Evolutionary conservation across 495 filamentous ascomycete genomes (phyloP).

Genomic region (Podospora appendiculata): DNA sequence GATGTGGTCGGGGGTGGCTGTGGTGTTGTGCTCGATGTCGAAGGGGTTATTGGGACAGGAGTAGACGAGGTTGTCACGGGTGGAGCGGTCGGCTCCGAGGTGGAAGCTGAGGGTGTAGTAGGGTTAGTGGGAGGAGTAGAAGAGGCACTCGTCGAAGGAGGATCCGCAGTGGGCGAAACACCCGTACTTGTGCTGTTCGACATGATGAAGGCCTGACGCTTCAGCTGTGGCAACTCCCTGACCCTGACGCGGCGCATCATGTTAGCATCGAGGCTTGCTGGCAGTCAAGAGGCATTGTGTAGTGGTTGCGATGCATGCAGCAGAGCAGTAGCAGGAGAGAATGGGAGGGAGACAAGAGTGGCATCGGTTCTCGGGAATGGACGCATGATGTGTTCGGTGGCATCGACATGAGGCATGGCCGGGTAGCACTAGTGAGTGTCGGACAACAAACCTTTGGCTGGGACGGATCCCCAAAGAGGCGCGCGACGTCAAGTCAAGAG

Average conservation of each 20-base stretch:
- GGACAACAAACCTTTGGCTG: slow-evolving; percentile 5
- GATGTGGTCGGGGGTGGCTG: slow-evolving; percentile 4
- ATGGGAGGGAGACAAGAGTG: background rate
- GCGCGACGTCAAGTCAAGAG: slow-evolving; percentile 6
- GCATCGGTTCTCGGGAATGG: background rate
- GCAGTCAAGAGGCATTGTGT: slow-evolving; percentile 5
- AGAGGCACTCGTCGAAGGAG: slow-evolving; percentile 19
- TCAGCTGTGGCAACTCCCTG: slow-evolving; percentile 27
- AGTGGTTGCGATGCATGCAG: slow-evolving; percentile 20
- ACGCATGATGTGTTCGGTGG: background rate
- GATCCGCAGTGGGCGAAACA: slow-evolving; percentile 11
- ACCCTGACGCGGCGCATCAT: slow-evolving; percentile 22
- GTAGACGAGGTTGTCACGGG: background rate
- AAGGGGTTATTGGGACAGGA: background rate
- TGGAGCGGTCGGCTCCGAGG: background rate
- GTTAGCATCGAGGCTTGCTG: slow-evolving; percentile 24
- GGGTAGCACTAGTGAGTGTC: background rate
- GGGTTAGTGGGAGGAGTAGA: slow-evolving; percentile 15
- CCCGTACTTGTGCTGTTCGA: slow-evolving; percentile 34
- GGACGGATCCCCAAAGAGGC: background rate
- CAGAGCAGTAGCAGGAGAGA: slow-evolving; percentile 9
- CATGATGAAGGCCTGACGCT: slow-evolving; percentile 36
- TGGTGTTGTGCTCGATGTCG: background rate
- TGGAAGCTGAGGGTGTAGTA: slow-evolving; percentile 2
- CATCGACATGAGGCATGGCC: background rate